Conservation (phyloP, 1,284 basidiomycete species). For the Tylopilus sp. region DNA sequence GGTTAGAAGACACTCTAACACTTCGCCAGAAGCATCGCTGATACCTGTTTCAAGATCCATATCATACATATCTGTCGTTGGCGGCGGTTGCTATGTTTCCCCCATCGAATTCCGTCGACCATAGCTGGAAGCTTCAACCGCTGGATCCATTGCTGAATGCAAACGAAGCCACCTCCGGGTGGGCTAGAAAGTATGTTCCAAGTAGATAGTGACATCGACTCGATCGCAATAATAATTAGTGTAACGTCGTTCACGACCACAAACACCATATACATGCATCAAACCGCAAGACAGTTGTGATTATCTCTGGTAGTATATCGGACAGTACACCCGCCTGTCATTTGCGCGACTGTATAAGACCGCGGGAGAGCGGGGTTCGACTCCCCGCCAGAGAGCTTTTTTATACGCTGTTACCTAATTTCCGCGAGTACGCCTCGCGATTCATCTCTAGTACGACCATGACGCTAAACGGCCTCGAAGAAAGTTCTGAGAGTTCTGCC, state of each 20-base stretch:
- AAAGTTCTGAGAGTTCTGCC: conserved; percentile 49
- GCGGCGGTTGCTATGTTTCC: conserved; percentile 74
- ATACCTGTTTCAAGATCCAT: conserved; percentile 59
- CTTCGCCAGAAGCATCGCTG: conserved; percentile 4
- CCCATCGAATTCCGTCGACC: conserved; percentile 35
- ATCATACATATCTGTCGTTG: conserved; percentile 85
- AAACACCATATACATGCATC: not conserved
- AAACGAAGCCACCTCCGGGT: conserved; percentile 54
- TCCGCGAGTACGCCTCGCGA: not conserved
- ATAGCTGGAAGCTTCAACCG: conserved; percentile 53
- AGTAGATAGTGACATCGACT: conserved; percentile 12
- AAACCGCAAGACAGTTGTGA: fast-evolving
- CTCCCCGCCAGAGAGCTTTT: conserved; percentile 41
- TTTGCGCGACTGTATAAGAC: not conserved
- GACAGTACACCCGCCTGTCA: conserved; percentile 46
- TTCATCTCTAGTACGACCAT: conserved; percentile 26
- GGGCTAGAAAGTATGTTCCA: conserved; percentile 56
- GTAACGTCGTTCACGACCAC: not conserved
- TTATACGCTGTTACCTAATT: conserved; percentile 5
- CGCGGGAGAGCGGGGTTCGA: conserved; percentile 44
- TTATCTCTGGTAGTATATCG: conserved; percentile 45
- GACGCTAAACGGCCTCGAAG: conserved; percentile 53
- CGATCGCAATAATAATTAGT: no score
- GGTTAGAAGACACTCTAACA: conserved; percentile 43
- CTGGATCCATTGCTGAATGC: conserved; percentile 74